These are phyloP conservation scores for Penicillium expansum DNA, from an alignment of 2,329 filamentous ascomycete genomes.

Conservation along the genomic window DNA sequence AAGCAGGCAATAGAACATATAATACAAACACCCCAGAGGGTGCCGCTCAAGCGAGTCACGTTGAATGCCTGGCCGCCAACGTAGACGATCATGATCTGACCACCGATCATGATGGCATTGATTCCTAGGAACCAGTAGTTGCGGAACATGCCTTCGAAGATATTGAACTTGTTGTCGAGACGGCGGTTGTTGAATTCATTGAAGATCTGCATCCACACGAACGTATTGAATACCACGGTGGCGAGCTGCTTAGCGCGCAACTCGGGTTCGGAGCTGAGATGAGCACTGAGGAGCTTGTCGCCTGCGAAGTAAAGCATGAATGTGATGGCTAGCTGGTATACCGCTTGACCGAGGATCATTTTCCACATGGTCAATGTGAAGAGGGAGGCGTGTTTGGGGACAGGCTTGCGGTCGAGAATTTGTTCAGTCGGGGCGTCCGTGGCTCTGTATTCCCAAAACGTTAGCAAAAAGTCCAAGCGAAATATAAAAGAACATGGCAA, in stretches of 20 bases:
- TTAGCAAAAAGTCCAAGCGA: slow-evolving; percentile 4
- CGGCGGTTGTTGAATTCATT: slow-evolving; percentile 97
- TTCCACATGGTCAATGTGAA: slow-evolving; percentile 98
- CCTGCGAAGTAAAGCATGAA: slow-evolving; percentile 80
- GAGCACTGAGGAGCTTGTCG: slow-evolving; percentile 58
- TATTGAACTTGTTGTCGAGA: slow-evolving; percentile 91
- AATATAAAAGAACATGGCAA: neutral
- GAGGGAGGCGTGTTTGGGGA: slow-evolving; percentile 68
- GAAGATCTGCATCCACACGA: slow-evolving; percentile 99
- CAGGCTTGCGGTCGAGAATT: slow-evolving; percentile 76
- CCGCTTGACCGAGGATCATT: slow-evolving; percentile 91
- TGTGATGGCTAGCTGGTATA: slow-evolving; percentile 79
- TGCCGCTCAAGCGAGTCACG: slow-evolving; percentile 65
- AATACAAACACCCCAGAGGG: slow-evolving; percentile 85
- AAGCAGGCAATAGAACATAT: slow-evolving; percentile 81
- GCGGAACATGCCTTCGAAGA: slow-evolving; percentile 80
- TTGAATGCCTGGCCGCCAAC: slow-evolving; percentile 79
- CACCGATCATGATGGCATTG: slow-evolving; percentile 80
- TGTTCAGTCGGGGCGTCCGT: slow-evolving; percentile 84
- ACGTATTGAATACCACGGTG: slow-evolving; percentile 94
- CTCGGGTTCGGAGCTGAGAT: slow-evolving; percentile 45
- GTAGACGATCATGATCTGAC: slow-evolving; percentile 85
- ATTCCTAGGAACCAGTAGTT: slow-evolving; percentile 91
- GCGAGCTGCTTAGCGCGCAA: slow-evolving; percentile 54
- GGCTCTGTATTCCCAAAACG: slow-evolving; percentile 44